Conservation (phyloP, 2,329 filamentous ascomycete genomes). For the Rhinocladiella similis region DNA sequence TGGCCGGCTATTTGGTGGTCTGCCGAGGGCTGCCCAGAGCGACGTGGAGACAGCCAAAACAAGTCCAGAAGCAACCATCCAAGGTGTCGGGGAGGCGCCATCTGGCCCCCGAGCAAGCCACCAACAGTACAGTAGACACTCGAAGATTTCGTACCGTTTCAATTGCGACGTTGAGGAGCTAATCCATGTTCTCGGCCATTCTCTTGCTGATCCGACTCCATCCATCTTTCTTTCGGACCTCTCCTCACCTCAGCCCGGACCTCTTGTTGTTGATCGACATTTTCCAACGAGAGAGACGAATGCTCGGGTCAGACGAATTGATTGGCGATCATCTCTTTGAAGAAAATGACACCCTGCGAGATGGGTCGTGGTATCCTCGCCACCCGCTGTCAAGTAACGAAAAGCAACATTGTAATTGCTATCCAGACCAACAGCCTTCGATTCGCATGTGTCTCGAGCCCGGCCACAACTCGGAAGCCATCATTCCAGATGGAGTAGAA, state of each 20-base stretch:
- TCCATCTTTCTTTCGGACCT: neutral
- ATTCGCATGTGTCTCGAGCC: too few species aligned
- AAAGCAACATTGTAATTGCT: neutral
- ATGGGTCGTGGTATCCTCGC: conserved; percentile 1
- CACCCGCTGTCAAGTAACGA: neutral
- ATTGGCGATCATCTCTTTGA: conserved; percentile 6
- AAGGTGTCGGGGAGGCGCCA: neutral
- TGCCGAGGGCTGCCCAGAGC: conserved; percentile 12
- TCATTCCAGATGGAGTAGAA: neutral
- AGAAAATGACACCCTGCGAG: neutral
- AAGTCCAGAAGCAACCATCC: neutral
- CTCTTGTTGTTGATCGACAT: neutral
- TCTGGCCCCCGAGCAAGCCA: neutral
- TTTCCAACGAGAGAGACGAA: neutral
- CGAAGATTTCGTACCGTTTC: conserved; percentile 2
- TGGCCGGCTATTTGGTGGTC: neutral
- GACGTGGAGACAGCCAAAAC: conserved; percentile 7
- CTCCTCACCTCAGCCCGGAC: neutral
- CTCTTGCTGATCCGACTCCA: conserved; percentile 10
- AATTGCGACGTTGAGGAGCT: conserved; percentile 20
- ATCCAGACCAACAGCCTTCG: too few species aligned
- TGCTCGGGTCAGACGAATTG: neutral
- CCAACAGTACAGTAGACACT: neutral
- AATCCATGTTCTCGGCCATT: conserved; percentile 22
- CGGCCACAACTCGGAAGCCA: neutral